Evolutionary conservation across 164 flowering plant genomes (phyloP).

Genomic region (Tinospora cordifolia): DNA sequence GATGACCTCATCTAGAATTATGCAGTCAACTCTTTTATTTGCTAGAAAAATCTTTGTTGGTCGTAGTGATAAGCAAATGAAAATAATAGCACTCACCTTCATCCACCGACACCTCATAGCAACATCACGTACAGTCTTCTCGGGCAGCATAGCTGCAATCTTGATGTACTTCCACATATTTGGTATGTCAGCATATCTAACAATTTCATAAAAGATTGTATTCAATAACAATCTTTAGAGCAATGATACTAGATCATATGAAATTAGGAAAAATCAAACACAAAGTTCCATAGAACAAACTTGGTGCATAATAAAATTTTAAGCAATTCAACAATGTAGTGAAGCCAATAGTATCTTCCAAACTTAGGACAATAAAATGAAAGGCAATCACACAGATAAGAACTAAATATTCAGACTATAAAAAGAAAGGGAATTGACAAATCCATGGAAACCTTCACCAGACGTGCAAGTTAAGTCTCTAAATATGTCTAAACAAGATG

Average conservation of each 20-base stretch:
- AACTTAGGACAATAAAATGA: not conserved
- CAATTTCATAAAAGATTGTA: constrained; percentile 7
- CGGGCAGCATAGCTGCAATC: constrained; percentile 71
- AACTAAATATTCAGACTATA: too few relatives aligned
- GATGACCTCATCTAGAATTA: not conserved
- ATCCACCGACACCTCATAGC: constrained; percentile 96
- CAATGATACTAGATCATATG: not conserved
- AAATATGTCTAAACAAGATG: too few relatives aligned
- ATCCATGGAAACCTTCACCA: too few relatives aligned
- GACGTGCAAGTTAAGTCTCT: too few relatives aligned
- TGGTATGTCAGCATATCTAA: constrained; percentile 64
- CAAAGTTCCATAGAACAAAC: not conserved
- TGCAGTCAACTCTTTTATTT: not conserved
- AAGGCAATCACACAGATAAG: too few relatives aligned
- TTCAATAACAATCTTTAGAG: not conserved
- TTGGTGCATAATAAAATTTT: not conserved
- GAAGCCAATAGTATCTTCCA: not conserved
- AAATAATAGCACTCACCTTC: constrained; percentile 44
- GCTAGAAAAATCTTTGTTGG: not conserved
- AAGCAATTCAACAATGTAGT: not conserved
- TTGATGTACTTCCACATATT: constrained; percentile 76
- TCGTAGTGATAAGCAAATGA: constrained; percentile 2
- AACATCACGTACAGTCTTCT: constrained; percentile 97
- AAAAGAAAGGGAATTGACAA: too few relatives aligned
- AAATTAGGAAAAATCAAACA: not conserved